A percentile compares a stretch with the other conserved stretches of the same genome.
Conservation (phyloP, 257 asterid genomes). For the Linaria vulgaris region DNA sequence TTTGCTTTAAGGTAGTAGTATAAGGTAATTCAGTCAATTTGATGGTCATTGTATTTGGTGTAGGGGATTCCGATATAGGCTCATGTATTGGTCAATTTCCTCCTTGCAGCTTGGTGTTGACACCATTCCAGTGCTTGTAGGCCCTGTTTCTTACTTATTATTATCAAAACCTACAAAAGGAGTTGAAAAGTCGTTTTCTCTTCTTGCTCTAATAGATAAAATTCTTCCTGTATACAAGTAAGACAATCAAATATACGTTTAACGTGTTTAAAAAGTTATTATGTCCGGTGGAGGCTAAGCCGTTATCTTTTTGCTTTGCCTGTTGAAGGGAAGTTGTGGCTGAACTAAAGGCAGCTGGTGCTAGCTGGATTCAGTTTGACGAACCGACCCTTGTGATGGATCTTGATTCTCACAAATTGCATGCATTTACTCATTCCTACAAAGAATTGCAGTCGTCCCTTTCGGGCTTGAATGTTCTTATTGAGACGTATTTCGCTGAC, state of each 20-base stretch:
- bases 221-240: conserved; percentile 79
- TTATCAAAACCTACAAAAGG: conserved; percentile 79
- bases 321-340: conserved; percentile 62
- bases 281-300: background rate
- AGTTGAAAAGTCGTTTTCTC: conserved; percentile 57
- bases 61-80: background rate
- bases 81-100: background rate
- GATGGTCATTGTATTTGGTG: no score
- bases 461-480: conserved; percentile 60
- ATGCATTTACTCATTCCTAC: conserved; percentile 62
- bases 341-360: conserved; percentile 85
- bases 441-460: conserved; percentile 57
- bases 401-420: conserved; percentile 59
- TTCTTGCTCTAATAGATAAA: conserved; percentile 67
- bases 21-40: no score
- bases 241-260: conserved; percentile 18
- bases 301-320: background rate
- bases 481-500: conserved; percentile 84
- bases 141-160: conserved; percentile 74
- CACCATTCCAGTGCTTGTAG: conserved; percentile 75
- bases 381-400: conserved; percentile 80
- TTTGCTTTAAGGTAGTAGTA: no score
- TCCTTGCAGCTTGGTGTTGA: conserved; percentile 64
- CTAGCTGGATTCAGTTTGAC: conserved; percentile 79
- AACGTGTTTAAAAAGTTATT: background rate